phyloP scores from a whole-genome alignment of 306 rosid species.

The Rubus idaeus region DNA sequence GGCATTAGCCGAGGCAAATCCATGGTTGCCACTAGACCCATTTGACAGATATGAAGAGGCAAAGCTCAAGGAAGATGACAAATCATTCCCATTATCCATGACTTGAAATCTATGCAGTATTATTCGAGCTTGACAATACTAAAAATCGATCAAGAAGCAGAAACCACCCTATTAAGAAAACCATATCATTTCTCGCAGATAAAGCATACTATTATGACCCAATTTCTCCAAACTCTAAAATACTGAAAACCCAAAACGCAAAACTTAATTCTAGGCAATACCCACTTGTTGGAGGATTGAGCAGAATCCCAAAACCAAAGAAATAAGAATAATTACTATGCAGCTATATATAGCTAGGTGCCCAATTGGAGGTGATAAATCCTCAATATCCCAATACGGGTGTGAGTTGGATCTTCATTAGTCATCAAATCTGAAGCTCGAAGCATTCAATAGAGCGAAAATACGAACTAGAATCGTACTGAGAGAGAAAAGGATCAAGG shows the following conservation, averaged over 20 bases:
- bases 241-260: neutral
- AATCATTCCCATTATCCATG: constrained; percentile 70
- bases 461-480: neutral
- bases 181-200: constrained; percentile 15
- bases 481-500: neutral
- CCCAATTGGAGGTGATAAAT: neutral
- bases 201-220: constrained; percentile 17
- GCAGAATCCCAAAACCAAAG: neutral
- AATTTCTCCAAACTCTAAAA: neutral
- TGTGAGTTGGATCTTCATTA: neutral
- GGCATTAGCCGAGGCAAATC: constrained; percentile 33
- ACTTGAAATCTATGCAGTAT: constrained; percentile 18
- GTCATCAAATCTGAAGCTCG: constrained; percentile 10
- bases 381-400: neutral
- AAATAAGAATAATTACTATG: neutral
- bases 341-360: neutral
- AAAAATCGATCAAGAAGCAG: constrained; percentile 26
- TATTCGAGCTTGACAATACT: constrained; percentile 25
- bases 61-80: constrained; percentile 74
- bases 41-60: constrained; percentile 65
- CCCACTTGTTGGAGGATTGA: constrained; percentile 15
- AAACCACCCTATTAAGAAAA: constrained; percentile 9
- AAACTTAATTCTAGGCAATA: constrained; percentile 1
- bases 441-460: neutral
- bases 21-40: constrained; percentile 56